phyloP scores from a whole-genome alignment of 176 grass and related monocot species.

The Oryza meyeriana region DNA sequence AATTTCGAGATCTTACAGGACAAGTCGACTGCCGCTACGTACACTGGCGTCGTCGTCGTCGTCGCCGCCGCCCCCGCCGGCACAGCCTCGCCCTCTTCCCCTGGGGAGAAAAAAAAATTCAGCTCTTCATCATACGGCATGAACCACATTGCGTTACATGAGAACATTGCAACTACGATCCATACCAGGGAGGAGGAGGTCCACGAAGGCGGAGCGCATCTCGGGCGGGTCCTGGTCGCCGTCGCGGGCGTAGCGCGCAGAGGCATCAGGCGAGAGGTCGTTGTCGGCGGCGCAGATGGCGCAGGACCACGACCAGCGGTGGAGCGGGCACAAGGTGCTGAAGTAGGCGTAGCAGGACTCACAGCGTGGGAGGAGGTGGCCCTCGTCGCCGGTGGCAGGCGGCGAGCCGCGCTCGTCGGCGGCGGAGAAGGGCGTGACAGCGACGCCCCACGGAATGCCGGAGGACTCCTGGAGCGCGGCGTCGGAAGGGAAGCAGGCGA shows the following conservation, averaged over 20 bases:
- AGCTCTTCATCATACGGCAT: background rate
- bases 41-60: slow-evolving; percentile 58
- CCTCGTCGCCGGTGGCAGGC: slow-evolving; percentile 46
- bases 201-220: slow-evolving; percentile 84
- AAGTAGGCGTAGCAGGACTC: slow-evolving; percentile 84
- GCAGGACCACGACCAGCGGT: slow-evolving; percentile 86
- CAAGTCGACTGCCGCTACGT: slow-evolving; percentile 81
- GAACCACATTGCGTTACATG: slow-evolving; percentile 9
- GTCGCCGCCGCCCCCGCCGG: slow-evolving; percentile 26
- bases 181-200: slow-evolving; percentile 59
- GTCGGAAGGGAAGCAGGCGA: slow-evolving; percentile 69
- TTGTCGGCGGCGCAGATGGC: slow-evolving; percentile 65
- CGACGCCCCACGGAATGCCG: slow-evolving; percentile 80
- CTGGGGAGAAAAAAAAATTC: slow-evolving; percentile 35
- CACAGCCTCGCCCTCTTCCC: slow-evolving; percentile 43
- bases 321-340: slow-evolving; percentile 59
- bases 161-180: background rate
- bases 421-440: slow-evolving; percentile 69
- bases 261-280: slow-evolving; percentile 44
- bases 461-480: slow-evolving; percentile 44
- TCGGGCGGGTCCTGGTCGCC: slow-evolving; percentile 58
- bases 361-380: slow-evolving; percentile 77
- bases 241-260: slow-evolving; percentile 51
- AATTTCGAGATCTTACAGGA: slow-evolving; percentile 60
- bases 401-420: slow-evolving; percentile 55